A percentile compares a stretch with the other conserved stretches of the same genome.
Conservation (phyloP, 495 filamentous ascomycete genomes). For the Penicillium parvum region DNA sequence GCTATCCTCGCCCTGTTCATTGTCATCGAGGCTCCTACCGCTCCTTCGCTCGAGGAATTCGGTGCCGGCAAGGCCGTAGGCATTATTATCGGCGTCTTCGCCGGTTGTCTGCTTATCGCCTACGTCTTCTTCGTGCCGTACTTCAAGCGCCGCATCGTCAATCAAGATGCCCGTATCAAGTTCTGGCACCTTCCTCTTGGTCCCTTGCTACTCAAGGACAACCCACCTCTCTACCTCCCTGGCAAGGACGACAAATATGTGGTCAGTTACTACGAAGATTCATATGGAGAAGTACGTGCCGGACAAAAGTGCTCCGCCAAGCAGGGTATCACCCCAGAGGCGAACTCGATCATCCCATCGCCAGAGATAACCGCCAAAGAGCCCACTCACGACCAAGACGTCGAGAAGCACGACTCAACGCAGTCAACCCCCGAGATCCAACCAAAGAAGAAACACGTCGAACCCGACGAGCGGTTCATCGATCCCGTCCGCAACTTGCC, state of each 20-base stretch:
- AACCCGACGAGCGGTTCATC: constrained; percentile 33
- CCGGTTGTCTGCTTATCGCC: constrained; percentile 47
- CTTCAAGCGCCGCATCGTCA: constrained; percentile 54
- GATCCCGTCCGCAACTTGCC: constrained; percentile 27
- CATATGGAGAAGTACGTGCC: constrained; percentile 24
- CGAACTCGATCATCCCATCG: constrained; percentile 62
- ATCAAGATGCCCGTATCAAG: constrained; percentile 51
- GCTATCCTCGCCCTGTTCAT: constrained; percentile 61
- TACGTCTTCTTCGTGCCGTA: constrained; percentile 60
- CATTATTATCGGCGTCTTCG: constrained; percentile 55
- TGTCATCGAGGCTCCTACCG: constrained; percentile 38
- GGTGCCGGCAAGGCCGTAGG: constrained; percentile 49
- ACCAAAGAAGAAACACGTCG: constrained; percentile 21
- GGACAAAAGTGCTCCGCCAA: constrained; percentile 13
- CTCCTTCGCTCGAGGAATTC: constrained; percentile 39
- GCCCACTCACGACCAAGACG: constrained; percentile 51
- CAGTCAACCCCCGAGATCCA: constrained; percentile 20
- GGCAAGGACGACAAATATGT: constrained; percentile 40
- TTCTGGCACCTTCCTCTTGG: constrained; percentile 57
- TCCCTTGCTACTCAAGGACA: constrained; percentile 46
- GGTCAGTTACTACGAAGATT: constrained; percentile 48
- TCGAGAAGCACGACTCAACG: constrained; percentile 49
- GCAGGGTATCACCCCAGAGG: constrained; percentile 5
- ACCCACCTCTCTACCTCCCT: constrained; percentile 45
- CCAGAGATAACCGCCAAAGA: constrained; percentile 63